Conservation (phyloP, 2,329 filamentous ascomycete species). For the Trichoderma sp. region DNA sequence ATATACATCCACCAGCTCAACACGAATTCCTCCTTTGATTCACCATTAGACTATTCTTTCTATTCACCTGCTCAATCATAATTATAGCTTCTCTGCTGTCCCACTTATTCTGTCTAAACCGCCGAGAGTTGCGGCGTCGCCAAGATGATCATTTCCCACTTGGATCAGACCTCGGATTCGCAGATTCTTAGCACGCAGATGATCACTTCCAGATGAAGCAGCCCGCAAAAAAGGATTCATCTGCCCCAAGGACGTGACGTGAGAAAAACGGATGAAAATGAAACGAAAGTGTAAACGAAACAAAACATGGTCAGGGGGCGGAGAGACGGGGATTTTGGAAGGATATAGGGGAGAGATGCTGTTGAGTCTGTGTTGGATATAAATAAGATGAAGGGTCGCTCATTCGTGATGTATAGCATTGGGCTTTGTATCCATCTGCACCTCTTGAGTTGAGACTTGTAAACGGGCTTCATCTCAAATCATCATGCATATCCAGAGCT, state of each 20-base stretch:
- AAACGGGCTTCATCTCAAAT: neutral
- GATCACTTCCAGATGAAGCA: neutral
- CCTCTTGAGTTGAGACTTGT: neutral
- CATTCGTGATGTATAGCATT: neutral
- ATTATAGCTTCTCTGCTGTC: neutral
- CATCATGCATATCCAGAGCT: neutral
- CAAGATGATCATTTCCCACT: neutral
- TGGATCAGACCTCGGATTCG: neutral
- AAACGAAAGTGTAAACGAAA: neutral
- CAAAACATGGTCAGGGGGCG: neutral
- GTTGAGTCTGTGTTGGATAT: neutral
- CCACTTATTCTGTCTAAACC: neutral
- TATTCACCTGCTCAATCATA: neutral
- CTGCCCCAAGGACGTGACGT: neutral
- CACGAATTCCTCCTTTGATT: neutral
- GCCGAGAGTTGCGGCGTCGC: constrained; percentile 25
- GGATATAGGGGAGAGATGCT: neutral
- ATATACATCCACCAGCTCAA: neutral
- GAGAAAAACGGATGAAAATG: neutral
- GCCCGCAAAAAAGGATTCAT: neutral
- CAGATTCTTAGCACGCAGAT: neutral
- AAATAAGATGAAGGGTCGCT: neutral
- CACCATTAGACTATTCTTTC: too few relatives aligned
- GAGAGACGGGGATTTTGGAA: neutral
- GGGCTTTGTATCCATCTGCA: neutral